Conservation (phyloP, 495 filamentous ascomycete species). For the Podospora tetraspora region DNA sequence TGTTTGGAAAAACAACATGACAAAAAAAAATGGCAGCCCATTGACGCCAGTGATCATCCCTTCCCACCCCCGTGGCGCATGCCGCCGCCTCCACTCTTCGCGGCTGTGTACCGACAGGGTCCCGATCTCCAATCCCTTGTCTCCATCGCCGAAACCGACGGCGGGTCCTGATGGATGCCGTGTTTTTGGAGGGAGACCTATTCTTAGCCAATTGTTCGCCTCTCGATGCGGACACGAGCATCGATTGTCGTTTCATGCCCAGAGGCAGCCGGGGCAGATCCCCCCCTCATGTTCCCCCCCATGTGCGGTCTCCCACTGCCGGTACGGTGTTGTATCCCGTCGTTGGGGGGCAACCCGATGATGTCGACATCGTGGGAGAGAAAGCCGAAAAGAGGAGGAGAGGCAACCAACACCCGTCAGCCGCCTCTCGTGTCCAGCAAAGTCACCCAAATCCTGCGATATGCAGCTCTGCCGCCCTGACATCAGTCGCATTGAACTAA, state of each 20-base stretch:
- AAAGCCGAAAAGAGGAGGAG: too few species aligned
- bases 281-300: too few species aligned
- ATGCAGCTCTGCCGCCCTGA: neutral
- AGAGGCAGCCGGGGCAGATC: neutral
- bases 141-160: neutral
- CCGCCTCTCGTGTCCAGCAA: neutral
- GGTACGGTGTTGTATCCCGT: neutral
- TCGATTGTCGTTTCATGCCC: neutral
- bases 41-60: neutral
- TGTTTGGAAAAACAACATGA: neutral
- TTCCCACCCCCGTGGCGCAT: neutral
- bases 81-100: neutral
- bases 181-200: neutral
- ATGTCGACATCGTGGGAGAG: neutral
- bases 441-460: neutral
- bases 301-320: neutral
- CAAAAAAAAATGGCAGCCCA: neutral
- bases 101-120: neutral
- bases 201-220: neutral
- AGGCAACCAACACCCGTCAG: neutral
- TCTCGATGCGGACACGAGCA: neutral
- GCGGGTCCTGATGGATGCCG: neutral
- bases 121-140: neutral
- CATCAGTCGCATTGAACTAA: neutral
- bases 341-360: neutral